Evolutionary conservation across 2,329 filamentous ascomycete species (phyloP), one percentile per base, ranked within the genome.

Genomic region (Peltaster fructicola): DNA sequence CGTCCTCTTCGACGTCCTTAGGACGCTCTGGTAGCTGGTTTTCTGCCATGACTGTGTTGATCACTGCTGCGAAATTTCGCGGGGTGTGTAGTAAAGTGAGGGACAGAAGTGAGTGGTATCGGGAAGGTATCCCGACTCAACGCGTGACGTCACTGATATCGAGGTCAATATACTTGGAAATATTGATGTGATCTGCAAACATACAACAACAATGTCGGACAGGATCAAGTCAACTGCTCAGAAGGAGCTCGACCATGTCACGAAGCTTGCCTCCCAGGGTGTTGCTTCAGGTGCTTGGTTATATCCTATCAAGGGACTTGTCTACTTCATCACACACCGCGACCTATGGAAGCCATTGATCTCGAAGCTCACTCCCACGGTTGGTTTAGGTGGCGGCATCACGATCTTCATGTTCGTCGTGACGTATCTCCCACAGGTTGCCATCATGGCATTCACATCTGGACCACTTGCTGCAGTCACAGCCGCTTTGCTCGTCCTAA

Each of bases 361-460:
- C 14, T 53, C 57, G n/a, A 64, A 63, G 25, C 53, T 73, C 17
- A 47, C 58, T 3, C 61, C 65, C 3, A 81, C 74, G 14, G 38
- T 90, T 24, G 61, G 65, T 2, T 63, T 92, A 2, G 81, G 78
- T 8, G 50, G 73, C 7, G 65, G 68, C 21, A 72, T 93, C 22
- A 73, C 84, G 1, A 59, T 61, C 7, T 23, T 32, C 26, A 35
- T 27, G 30, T 93, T 95, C 53, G 57, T 76, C 38, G 72, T 93
- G 46, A 77, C 82, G 23, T 93, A 92, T 48, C 45, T 73, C 6
- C 85, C 85, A 1, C 85, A 93, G 56, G 66, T 81, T 13, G 77
- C 81, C 1, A 51, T 92, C 8, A 65, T 92, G 21, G 64, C 81
- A 25, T 72, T 93, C 40, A 77, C 90, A 34, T 85, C 81, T 36